Percentiles rank a stretch among this genome's conserved stretches.
Conservation (phyloP, 2,329 filamentous ascomycete species). For the Didymellaceae sp. region DNA sequence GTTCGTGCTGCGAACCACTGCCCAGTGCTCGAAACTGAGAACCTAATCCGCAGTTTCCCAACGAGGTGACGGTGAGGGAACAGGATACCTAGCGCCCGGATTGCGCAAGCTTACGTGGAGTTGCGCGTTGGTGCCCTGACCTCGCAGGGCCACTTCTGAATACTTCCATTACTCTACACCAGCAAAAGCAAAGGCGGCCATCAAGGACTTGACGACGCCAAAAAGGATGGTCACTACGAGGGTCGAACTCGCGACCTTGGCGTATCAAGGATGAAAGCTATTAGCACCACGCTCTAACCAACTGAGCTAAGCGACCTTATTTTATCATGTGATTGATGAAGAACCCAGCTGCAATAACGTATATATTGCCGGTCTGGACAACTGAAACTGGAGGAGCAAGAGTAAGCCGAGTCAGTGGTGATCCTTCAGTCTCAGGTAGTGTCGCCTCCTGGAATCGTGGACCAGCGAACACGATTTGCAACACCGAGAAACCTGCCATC, state of each 20-base stretch:
- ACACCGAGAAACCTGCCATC: slow-evolving; percentile 1
- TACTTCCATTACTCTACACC: not conserved
- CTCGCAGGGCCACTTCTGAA: no score
- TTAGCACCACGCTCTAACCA: slow-evolving; percentile 27
- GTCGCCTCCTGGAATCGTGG: no score
- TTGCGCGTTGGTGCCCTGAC: no score
- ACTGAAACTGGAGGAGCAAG: no score
- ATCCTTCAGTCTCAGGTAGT: no score
- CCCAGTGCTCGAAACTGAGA: slow-evolving; percentile 12
- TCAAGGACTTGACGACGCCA: not conserved
- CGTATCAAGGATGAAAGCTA: slow-evolving; percentile 20
- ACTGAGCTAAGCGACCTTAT: slow-evolving; percentile 22
- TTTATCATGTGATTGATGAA: not conserved
- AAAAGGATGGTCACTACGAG: slow-evolving; percentile 22
- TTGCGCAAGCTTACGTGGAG: no score
- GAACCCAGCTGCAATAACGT: no score
- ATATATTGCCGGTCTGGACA: no score
- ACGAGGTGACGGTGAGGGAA: no score
- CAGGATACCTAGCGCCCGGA: no score
- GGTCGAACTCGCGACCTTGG: slow-evolving; percentile 26
- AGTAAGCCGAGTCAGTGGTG: no score
- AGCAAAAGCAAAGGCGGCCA: not conserved
- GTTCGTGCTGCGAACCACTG: slow-evolving; percentile 20
- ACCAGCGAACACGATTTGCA: no score
- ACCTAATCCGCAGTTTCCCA: not conserved